A percentile compares a stretch with the other conserved stretches of the same genome.
Evolutionary conservation across 768 basidiomycete genomes (phyloP).

Genomic region (Xerocomus potaroensis): DNA sequence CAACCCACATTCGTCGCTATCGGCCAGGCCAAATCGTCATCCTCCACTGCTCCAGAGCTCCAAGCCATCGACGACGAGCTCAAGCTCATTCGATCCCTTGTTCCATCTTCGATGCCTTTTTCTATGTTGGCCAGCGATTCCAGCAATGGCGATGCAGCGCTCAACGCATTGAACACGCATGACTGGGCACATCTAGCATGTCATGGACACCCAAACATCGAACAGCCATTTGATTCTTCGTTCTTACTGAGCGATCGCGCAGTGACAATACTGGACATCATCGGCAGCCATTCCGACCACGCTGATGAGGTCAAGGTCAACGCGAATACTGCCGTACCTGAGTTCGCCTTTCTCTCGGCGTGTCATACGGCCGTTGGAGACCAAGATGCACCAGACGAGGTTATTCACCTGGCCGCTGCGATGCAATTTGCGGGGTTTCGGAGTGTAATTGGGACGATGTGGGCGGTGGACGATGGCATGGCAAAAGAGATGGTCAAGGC

Average conservation of each 20-base stretch:
- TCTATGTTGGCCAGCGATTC: constrained; percentile 9
- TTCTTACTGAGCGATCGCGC: constrained; percentile 23
- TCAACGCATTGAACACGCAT: constrained; percentile 15
- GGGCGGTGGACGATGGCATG: constrained; percentile 29
- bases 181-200: constrained; percentile 32
- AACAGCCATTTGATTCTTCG: constrained; percentile 25
- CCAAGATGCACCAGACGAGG: constrained; percentile 27
- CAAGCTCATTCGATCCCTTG: constrained; percentile 15
- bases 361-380: constrained; percentile 30
- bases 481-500: constrained; percentile 16
- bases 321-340: neutral
- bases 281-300: constrained; percentile 4
- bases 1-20: constrained; percentile 15
- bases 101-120: constrained; percentile 14
- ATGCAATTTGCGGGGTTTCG: constrained; percentile 35
- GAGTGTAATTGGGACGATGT: constrained; percentile 34
- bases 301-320: neutral
- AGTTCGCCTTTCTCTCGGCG: constrained; percentile 34
- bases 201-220: constrained; percentile 21
- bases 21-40: constrained; percentile 15
- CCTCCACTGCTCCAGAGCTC: constrained; percentile 6
- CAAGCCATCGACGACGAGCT: constrained; percentile 17
- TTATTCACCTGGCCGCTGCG: constrained; percentile 33
- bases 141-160: constrained; percentile 12
- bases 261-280: constrained; percentile 22